These are phyloP conservation scores for Suillus hirtellus DNA, from an alignment of 768 basidiomycete genomes.

Conservation along the genomic window DNA sequence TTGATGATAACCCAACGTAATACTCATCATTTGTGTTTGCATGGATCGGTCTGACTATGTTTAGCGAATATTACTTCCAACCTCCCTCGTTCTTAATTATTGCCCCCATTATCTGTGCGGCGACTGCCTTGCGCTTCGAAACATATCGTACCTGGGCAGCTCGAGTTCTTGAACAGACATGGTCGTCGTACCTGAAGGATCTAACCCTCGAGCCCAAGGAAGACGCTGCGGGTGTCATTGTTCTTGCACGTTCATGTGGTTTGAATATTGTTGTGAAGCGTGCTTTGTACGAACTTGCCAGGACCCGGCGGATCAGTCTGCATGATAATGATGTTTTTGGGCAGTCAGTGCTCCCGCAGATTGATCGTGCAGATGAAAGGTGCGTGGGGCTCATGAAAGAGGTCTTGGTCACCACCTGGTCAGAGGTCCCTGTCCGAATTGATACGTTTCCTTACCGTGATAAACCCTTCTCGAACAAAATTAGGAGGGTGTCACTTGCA, in stretches of 20 bases:
- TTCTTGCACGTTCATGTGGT: conserved; percentile 30
- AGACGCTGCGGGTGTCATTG: conserved; percentile 31
- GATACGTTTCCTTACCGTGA: background rate
- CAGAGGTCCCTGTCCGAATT: conserved; percentile 10
- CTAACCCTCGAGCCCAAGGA: conserved; percentile 17
- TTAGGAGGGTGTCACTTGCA: no score
- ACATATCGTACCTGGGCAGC: conserved; percentile 30
- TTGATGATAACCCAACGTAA: conserved; percentile 11
- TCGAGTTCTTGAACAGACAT: conserved; percentile 30
- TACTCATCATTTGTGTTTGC: background rate
- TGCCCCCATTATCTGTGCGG: conserved; percentile 36
- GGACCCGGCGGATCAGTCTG: background rate
- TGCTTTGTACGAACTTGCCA: conserved; percentile 41
- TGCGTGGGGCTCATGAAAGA: conserved; percentile 22
- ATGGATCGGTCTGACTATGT: background rate
- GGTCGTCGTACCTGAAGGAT: conserved; percentile 25
- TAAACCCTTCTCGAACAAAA: no score
- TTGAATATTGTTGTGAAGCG: conserved; percentile 32
- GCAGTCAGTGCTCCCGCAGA: background rate
- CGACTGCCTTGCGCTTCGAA: conserved; percentile 35
- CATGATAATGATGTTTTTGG: conserved; percentile 19
- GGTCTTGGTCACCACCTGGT: conserved; percentile 23
- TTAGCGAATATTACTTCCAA: conserved; percentile 27
- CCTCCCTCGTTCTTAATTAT: conserved; percentile 32
- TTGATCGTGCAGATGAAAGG: background rate